Evolutionary conservation across 139 green algal genomes (phyloP).

Genomic region (Tetraselmis chui): DNA sequence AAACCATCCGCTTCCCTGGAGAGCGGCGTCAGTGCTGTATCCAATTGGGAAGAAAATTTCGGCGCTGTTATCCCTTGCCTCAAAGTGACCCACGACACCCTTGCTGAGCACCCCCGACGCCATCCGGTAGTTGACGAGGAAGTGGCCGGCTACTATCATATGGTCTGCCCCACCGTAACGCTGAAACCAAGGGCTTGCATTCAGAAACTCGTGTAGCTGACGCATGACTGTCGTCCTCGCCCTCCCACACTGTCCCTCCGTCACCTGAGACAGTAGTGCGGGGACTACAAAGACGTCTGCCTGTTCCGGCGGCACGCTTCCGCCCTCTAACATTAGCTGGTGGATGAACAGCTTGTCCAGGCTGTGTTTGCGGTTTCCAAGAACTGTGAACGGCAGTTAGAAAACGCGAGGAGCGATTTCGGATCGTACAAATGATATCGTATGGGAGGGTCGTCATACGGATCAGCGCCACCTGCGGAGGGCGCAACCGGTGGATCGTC

Average conservation of each 20-base stretch:
- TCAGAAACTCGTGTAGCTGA: background rate
- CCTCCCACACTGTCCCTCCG: background rate
- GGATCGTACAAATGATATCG: background rate
- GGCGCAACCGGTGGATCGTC: too few relatives aligned
- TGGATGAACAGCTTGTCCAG: background rate
- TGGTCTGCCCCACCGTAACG: background rate
- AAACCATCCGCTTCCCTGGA: too few relatives aligned
- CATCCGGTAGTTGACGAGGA: background rate
- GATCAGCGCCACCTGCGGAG: too few relatives aligned
- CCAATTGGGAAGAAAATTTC: background rate
- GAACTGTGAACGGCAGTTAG: background rate
- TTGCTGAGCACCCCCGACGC: background rate
- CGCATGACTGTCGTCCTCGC: background rate
- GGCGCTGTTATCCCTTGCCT: background rate
- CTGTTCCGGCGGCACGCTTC: background rate
- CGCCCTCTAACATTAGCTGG: background rate
- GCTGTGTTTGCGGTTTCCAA: background rate
- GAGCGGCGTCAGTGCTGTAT: background rate
- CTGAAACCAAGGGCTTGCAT: background rate
- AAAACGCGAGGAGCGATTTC: background rate
- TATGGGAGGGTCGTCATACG: too few relatives aligned
- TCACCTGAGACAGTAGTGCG: background rate
- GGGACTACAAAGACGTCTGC: background rate
- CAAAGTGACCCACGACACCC: background rate
- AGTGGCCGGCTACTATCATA: background rate